Evolutionary conservation across 2,329 filamentous ascomycete genomes (phyloP), one percentile per base, ranked within the genome.

Genomic region (Alternaria sp.): DNA sequence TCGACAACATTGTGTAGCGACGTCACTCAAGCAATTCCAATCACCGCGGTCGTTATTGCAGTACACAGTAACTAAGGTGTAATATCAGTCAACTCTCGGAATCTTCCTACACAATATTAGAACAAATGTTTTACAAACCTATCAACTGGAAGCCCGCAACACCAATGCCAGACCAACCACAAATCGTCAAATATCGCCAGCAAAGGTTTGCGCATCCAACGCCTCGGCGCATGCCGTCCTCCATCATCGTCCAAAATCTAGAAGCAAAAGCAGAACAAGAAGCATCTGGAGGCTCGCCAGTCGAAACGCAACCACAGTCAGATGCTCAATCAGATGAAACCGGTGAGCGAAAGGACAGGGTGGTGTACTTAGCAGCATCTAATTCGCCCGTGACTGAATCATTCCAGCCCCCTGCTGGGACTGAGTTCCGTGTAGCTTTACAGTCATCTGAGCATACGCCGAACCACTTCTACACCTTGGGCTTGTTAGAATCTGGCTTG

Each of bases 401-500:
- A 7, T 48, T 24, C 2, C 2, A 26, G 13, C n/a, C 23, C 13
- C 13, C 29, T 26, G 7, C 21, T 11, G 2, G 3, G 11, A 34
- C 5, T 13, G 21, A 36, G 44, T 23, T 34, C 11, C 21, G 21
- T n/a, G 29, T 1, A 34, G 8, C 21, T 33, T 26, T 33, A 21
- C 13, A 26, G 1, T 24, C 31, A n/a, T 34, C 13, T n/a, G 14
- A 48, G 21, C 29, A 48, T 31, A 24, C 14, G 11, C 44, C 5
- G 21, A 24, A 36, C 29, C 44, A 48, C 33, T 48, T 34, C 29
- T 34, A 33, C 11, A 34, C 7, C 13, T 48, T 34, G 29, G 13
- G 44, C 31, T 26, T 26, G 21, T 48, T 36, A 34, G 44, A 48
- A 48, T 29, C 44, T 13, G 44, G 44, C 10, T 34, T 48, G 29